phyloP scores from a whole-genome alignment of 306 rosid species.

The Oemleria cerasiformis region DNA sequence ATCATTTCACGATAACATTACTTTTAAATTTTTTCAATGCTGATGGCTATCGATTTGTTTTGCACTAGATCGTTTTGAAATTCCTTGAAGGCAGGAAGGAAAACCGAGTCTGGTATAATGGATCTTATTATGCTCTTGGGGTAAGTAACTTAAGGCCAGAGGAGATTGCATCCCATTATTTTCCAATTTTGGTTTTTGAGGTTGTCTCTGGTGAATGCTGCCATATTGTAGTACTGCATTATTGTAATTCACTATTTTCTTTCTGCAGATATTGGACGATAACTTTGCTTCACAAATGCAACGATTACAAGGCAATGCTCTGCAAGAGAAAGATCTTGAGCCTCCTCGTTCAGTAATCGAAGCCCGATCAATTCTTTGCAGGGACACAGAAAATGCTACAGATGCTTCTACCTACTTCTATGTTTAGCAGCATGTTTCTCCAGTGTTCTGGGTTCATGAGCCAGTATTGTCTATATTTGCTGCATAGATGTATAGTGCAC shows the following conservation, averaged over 20 bases:
- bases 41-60: conserved; percentile 10
- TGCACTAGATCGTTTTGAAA: conserved; percentile 64
- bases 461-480: not conserved
- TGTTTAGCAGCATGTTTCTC: conserved; percentile 27
- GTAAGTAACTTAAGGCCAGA: conserved; percentile 40
- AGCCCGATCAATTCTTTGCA: conserved; percentile 89
- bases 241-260: conserved; percentile 10
- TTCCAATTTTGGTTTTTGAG: not conserved
- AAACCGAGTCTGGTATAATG: conserved; percentile 84
- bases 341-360: conserved; percentile 91
- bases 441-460: not conserved
- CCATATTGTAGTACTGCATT: not conserved
- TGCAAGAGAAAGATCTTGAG: conserved; percentile 86
- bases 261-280: conserved; percentile 80
- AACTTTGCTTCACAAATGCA: conserved; percentile 98
- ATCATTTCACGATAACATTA: not conserved
- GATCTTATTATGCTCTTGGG: conserved; percentile 94
- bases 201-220: not conserved
- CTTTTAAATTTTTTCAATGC: conserved; percentile 16
- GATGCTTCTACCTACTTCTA: conserved; percentile 64
- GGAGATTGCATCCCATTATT: not conserved
- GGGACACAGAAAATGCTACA: conserved; percentile 64
- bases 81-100: conserved; percentile 96
- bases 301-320: conserved; percentile 75
- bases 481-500: not conserved